Evolutionary conservation across 768 basidiomycete species (phyloP).

Genomic region (Phanerodontia chrysosporium): DNA sequence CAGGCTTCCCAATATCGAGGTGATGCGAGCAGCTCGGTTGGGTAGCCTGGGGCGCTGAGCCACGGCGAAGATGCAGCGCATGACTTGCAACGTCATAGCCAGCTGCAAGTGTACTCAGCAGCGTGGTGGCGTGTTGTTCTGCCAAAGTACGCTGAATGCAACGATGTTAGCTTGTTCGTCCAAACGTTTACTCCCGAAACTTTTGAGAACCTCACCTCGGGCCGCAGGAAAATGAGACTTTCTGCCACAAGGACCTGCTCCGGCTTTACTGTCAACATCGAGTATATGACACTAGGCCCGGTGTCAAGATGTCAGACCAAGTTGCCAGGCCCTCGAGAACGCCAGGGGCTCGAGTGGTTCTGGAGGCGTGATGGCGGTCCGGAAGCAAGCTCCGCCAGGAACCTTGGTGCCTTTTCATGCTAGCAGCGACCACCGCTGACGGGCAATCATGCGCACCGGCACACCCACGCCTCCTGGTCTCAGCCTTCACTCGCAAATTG

Average conservation of each 20-base stretch:
- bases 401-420: neutral
- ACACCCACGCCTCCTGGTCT: too few species aligned
- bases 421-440: neutral
- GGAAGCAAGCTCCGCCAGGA: neutral
- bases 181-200: too few species aligned
- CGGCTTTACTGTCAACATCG: neutral
- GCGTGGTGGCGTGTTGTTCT: neutral
- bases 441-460: neutral
- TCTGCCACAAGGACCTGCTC: too few species aligned
- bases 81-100: neutral
- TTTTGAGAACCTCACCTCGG: too few species aligned
- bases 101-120: neutral
- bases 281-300: neutral
- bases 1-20: neutral
- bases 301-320: neutral
- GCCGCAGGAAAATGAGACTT: too few species aligned
- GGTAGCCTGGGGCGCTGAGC: neutral
- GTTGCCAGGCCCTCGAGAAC: neutral
- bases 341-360: neutral
- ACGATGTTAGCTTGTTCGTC: too few species aligned
- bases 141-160: neutral
- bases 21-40: neutral
- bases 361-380: neutral
- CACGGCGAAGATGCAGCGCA: neutral
- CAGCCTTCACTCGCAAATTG: neutral